A percentile compares a stretch with the other conserved stretches of the same genome.
Conservation (phyloP, 2,329 filamentous ascomycete species). For the Aspergillus sp. region DNA sequence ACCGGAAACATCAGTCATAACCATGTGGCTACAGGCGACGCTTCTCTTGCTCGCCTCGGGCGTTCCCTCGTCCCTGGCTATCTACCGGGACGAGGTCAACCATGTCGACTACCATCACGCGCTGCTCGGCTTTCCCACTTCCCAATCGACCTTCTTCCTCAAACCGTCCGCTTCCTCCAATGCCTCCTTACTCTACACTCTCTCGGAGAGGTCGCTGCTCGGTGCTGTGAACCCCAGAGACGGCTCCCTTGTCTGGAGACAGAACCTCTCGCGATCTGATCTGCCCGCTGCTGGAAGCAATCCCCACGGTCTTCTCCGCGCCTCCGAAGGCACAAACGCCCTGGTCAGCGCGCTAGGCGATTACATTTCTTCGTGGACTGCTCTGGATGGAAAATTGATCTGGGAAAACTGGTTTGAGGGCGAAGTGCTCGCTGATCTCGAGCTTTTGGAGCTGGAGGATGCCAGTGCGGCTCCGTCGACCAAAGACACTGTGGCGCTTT, state of each 20-base stretch:
- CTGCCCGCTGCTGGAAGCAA: slow-evolving; percentile 19
- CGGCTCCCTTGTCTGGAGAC: slow-evolving; percentile 83
- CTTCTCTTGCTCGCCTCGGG: slow-evolving; percentile 46
- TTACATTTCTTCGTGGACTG: slow-evolving; percentile 78
- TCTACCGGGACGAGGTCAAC: slow-evolving; percentile 89
- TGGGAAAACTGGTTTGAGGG: slow-evolving; percentile 69
- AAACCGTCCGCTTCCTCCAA: slow-evolving; percentile 77
- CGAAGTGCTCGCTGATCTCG: slow-evolving; percentile 54
- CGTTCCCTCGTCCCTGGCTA: slow-evolving; percentile 60
- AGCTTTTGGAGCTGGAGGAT: slow-evolving; percentile 73
- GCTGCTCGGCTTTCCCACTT: slow-evolving; percentile 78
- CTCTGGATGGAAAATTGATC: slow-evolving; percentile 72
- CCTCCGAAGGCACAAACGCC: slow-evolving; percentile 77
- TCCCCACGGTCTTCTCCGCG: slow-evolving; percentile 57
- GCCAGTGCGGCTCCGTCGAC: slow-evolving; percentile 46
- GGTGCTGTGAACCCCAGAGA: slow-evolving; percentile 88
- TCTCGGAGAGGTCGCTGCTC: slow-evolving; percentile 80
- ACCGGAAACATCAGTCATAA: slow-evolving; percentile 30
- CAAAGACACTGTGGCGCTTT: slow-evolving; percentile 69
- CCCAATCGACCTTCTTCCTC: slow-evolving; percentile 91
- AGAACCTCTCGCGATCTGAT: slow-evolving; percentile 61
- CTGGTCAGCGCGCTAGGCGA: slow-evolving; percentile 72
- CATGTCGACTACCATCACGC: slow-evolving; percentile 91
- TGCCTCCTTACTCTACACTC: slow-evolving; percentile 85
- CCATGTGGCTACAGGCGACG: slow-evolving; percentile 46